A percentile compares a stretch with the other conserved stretches of the same genome.
phyloP scores from a whole-genome alignment of 208 protist species.

The Trichomonas tenax region DNA sequence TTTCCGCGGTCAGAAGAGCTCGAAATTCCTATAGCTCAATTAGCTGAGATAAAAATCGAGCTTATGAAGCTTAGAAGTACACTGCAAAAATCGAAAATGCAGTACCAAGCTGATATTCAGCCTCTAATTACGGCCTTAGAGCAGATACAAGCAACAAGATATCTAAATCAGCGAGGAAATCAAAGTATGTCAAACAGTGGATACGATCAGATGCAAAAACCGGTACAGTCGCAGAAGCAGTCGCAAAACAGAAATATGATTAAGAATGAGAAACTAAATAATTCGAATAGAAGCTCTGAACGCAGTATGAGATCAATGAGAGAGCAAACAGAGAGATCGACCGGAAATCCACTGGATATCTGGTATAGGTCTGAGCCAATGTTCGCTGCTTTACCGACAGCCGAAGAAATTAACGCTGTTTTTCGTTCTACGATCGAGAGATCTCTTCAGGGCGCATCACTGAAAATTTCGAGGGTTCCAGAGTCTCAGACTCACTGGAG shows the following conservation, averaged over 20 bases:
- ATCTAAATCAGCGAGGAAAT: background rate
- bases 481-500: background rate
- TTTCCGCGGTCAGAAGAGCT: background rate
- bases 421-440: background rate
- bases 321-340: background rate
- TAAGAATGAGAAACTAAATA: background rate
- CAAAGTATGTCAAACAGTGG: background rate
- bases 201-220: background rate
- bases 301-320: background rate
- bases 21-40: background rate
- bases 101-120: background rate
- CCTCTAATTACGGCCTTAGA: background rate
- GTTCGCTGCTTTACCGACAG: background rate
- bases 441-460: background rate
- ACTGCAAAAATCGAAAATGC: background rate
- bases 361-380: background rate
- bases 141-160: background rate
- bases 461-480: background rate
- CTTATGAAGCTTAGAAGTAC: background rate
- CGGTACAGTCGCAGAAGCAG: background rate
- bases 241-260: background rate
- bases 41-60: background rate
- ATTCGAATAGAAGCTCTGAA: background rate
- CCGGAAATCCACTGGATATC: background rate
- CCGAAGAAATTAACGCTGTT: background rate